Evolutionary conservation across 352 stramenopile species (phyloP).

Genomic region (Plasmopara viticola): DNA sequence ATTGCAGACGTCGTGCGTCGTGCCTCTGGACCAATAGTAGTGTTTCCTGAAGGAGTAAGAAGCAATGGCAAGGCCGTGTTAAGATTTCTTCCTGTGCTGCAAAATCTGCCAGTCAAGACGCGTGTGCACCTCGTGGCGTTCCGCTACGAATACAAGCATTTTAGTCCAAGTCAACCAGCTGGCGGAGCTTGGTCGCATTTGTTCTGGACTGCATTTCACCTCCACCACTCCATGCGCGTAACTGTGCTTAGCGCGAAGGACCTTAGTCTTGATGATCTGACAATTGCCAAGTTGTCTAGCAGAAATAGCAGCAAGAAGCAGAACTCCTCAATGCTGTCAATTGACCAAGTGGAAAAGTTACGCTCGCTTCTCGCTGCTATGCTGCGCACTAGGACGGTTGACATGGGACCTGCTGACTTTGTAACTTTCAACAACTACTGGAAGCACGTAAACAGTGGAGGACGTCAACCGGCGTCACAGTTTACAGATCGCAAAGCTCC

Average conservation of each 20-base stretch:
- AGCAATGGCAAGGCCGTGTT: conserved; percentile 79
- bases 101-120: conserved; percentile 43
- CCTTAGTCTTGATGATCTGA: conserved; percentile 45
- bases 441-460: conserved; percentile 66
- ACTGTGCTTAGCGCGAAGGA: conserved; percentile 58
- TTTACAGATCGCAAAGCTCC: conserved; percentile 83
- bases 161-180: conserved; percentile 66
- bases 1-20: conserved; percentile 61
- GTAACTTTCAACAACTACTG: conserved; percentile 81
- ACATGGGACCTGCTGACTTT: conserved; percentile 64
- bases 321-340: conserved; percentile 32
- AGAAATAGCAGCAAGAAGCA: conserved; percentile 24
- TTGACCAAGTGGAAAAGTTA: conserved; percentile 52
- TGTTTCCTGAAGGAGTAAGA: conserved; percentile 70
- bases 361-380: conserved; percentile 65
- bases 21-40: conserved; percentile 54
- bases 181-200: conserved; percentile 52
- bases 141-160: conserved; percentile 71
- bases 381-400: conserved; percentile 71
- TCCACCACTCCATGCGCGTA: conserved; percentile 61
- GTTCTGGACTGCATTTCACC: conserved; percentile 58
- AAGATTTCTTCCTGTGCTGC: conserved; percentile 58
- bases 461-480: conserved; percentile 51
- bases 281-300: conserved; percentile 13
- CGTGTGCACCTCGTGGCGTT: conserved; percentile 72